Conservation (phyloP, 2,329 filamentous ascomycete genomes). For the Moelleriella libera region DNA sequence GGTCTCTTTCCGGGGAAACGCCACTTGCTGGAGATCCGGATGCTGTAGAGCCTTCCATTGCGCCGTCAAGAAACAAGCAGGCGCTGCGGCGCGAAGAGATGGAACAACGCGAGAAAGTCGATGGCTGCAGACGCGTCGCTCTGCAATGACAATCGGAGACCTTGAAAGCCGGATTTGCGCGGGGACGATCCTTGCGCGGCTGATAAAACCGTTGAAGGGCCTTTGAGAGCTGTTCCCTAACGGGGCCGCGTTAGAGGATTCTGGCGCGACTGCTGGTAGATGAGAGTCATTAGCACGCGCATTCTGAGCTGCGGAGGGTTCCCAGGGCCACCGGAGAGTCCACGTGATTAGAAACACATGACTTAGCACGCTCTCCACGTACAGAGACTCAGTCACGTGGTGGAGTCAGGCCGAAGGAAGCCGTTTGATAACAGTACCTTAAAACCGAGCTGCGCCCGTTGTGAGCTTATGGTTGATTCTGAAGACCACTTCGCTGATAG, state of each 20-base stretch:
- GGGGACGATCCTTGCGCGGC: no score
- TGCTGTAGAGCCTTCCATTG: conserved; percentile 45
- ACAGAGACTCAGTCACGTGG: no score
- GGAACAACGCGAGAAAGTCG: not conserved
- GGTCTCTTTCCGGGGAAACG: conserved; percentile 41
- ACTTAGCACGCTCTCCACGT: no score
- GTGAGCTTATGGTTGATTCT: no score
- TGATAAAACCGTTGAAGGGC: no score
- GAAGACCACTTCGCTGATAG: no score
- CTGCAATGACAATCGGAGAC: not conserved
- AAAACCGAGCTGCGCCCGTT: no score
- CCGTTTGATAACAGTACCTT: no score
- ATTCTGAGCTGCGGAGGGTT: no score
- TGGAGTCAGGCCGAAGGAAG: no score
- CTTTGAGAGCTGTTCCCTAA: no score
- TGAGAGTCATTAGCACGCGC: not conserved
- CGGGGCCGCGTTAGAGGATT: not conserved
- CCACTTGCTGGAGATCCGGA: conserved; percentile 44
- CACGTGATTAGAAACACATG: not conserved
- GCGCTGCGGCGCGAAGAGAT: not conserved
- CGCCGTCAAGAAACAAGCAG: conserved; percentile 3
- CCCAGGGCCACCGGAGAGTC: not conserved
- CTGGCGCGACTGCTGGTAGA: not conserved
- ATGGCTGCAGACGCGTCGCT: not conserved
- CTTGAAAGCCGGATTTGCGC: not conserved